Evolutionary conservation across 306 rosid genomes (phyloP), one percentile per base, ranked within the genome.

Genomic region (Arachis stenosperma): DNA sequence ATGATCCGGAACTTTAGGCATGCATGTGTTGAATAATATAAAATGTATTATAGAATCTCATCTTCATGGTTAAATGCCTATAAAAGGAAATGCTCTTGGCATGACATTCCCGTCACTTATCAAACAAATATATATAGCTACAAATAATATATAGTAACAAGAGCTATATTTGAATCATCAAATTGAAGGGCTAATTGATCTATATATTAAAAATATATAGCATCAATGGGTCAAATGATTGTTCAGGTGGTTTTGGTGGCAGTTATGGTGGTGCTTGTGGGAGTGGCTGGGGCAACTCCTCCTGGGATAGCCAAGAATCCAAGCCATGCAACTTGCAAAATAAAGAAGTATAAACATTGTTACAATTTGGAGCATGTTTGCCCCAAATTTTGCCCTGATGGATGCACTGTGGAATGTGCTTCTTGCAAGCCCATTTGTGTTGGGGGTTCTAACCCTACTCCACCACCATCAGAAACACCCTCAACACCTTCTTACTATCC

Each of bases 361-460:
- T 78, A 87, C 61, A 85, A 90, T 68, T 39, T 78, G 47, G 87
- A 13, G 39, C 88, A 87, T 80, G 86, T 78, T 5, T 90, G 96
- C 75, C 92, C 96, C 9, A 82, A 84, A 64, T 83, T 78, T 68
- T 89, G 92, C 48, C 90, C 89, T 30, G 42, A 83, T 77, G 29
- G 12, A 3, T 89, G 96, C 61, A 67, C 80, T 0, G 87, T 87
- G 7, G 84, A 85, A 8, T 89, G 92, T 73, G 81, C 71, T 8
- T 82, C 94, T 11, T 86, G 93, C 53, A 75, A 85, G 30, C 87
- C 91, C 5, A 72, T 83, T 3, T 88, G 88, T 50, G 59, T 9
- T 66, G 82, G 78, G 2, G 53, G 48, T 58, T 33, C 79, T 10
- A 73, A 54, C 43, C 80, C 85, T 59, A 67, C 81, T 0, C 63